Conservation (phyloP, 169 alveolate genomes). For the Plasmodium yoelii region DNA sequence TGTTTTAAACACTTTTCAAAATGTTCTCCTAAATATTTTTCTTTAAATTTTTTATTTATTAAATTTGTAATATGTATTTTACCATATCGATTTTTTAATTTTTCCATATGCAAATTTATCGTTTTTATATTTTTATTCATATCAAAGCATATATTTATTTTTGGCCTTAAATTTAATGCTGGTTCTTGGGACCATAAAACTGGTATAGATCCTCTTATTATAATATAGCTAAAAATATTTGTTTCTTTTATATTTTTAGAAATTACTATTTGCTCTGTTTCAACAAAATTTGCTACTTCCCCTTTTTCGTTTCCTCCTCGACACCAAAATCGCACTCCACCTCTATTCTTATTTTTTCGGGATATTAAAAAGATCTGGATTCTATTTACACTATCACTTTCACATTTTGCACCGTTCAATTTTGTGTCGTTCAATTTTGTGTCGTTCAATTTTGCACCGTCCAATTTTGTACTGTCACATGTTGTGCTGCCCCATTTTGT, state of each 20-base stretch:
- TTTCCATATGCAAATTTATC: conserved; percentile 69
- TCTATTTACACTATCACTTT: no score
- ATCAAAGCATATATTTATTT: conserved; percentile 28
- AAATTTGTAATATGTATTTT: conserved; percentile 76
- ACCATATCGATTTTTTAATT: conserved; percentile 60
- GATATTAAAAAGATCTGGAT: conserved; percentile 68
- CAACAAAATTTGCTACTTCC: conserved; percentile 96
- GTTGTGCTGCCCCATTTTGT: neutral
- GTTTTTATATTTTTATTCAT: conserved; percentile 49
- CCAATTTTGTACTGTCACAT: no score
- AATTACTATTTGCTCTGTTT: conserved; percentile 93
- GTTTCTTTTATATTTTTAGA: conserved; percentile 78
- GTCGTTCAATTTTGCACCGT: no score
- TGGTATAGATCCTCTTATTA: conserved; percentile 97
- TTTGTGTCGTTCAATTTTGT: neutral
- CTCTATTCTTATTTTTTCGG: conserved; percentile 91
- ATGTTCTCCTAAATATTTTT: conserved; percentile 69
- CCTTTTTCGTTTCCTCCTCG: conserved; percentile 98
- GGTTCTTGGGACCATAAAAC: conserved; percentile 94
- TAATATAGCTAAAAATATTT: conserved; percentile 87
- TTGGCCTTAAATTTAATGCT: conserved; percentile 54
- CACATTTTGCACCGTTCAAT: no score
- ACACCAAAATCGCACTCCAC: conserved; percentile 95
- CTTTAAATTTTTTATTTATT: conserved; percentile 56
- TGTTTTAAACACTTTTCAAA: conserved; percentile 48